Conservation (phyloP, 2,329 filamentous ascomycete genomes). For the Fusarium sp. region DNA sequence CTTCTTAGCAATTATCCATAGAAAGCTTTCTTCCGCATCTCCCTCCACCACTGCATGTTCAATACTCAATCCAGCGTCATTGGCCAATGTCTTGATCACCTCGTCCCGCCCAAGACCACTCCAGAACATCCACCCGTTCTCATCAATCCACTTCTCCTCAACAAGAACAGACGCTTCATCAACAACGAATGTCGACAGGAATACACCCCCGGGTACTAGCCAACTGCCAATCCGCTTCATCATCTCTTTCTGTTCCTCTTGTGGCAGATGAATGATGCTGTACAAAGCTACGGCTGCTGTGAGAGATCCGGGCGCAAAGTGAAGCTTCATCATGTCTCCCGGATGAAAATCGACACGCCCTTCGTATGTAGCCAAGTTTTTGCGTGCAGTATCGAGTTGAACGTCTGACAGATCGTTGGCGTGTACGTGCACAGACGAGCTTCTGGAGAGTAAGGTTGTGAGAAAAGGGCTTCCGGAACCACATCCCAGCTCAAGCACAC, state of each 20-base stretch:
- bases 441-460: conserved; percentile 1
- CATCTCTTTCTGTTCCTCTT: conserved; percentile 22
- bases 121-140: conserved; percentile 38
- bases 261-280: conserved; percentile 25
- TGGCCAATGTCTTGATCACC: not conserved
- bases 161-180: not conserved
- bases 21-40: conserved; percentile 13
- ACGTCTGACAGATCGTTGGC: conserved; percentile 24
- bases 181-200: conserved; percentile 12
- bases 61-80: not conserved
- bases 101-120: conserved; percentile 5
- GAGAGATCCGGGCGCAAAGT: conserved; percentile 11
- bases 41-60: not conserved
- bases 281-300: conserved; percentile 24
- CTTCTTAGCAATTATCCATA: conserved; percentile 16
- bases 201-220: conserved; percentile 17
- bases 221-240: conserved; percentile 6
- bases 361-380: not conserved
- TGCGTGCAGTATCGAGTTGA: conserved; percentile 17
- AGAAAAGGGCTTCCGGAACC: conserved; percentile 23
- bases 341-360: not conserved
- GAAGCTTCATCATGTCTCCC: conserved; percentile 28
- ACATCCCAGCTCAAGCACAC: conserved; percentile 29
- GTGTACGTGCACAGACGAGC: not conserved
- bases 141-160: conserved; percentile 2